Base-by-base conservation (phyloP, 139 green algal genomes). In the Chlamydomonas asymmetrica region DNA sequence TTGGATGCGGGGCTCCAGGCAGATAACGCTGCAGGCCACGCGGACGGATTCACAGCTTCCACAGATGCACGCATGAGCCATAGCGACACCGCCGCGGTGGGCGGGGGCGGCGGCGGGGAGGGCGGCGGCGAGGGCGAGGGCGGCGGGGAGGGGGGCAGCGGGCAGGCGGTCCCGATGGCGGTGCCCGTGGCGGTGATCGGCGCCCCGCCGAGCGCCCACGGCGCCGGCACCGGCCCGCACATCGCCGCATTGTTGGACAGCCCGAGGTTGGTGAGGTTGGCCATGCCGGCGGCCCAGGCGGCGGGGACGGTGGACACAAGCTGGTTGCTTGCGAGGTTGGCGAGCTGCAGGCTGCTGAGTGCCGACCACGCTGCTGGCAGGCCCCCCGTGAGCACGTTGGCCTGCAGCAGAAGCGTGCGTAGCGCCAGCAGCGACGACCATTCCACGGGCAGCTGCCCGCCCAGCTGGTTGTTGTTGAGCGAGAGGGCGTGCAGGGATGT, bases 51-150 rank as follows among this genome's bases (percentile, higher is more conserved):
- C n/a, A n/a, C n/a, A n/a, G n/a, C n/a, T n/a, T n/a, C n/a, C n/a
- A n/a, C n/a, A n/a, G n/a, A n/a, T n/a, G n/a, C n/a, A n/a, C n/a
- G n/a, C n/a, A n/a, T n/a, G n/a, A n/a, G n/a, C n/a, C n/a, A n/a
- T n/a, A n/a, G n/a, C n/a, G n/a, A n/a, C n/a, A n/a, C n/a, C n/a
- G n/a, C n/a, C n/a, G n/a, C n/a, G n/a, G 66, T 45, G 40, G 66
- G 66, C 13, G 66, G 66, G 31, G 66, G 66, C 35, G 66, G 66
- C 43, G 66, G 66, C 8, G 66, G 66, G 20, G 40, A 40, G 39
- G 66, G 66, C 25, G 66, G 66, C 31, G n/a, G 29, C 27, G 63
- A 41, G 25, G 66, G 66, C 25, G 22, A 41, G 39, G 35, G 39
- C 9, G 66, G 66, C 16, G 66, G 39, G 9, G 66, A 41, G 31